Percentiles rank a stretch among this genome's conserved stretches.
Conservation (phyloP, 495 filamentous ascomycete genomes). For the Sordaria brevicollis region DNA sequence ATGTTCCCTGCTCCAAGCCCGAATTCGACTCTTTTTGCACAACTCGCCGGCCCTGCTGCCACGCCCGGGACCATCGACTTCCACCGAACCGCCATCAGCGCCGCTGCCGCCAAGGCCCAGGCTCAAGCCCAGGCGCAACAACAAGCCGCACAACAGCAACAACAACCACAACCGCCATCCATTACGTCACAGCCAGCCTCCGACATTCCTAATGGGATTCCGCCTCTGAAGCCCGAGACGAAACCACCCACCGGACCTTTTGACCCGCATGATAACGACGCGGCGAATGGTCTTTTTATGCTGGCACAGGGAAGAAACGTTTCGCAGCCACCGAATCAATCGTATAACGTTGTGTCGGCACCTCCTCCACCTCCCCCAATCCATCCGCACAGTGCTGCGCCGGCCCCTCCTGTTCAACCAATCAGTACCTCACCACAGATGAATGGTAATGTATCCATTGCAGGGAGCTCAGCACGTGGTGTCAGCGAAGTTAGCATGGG, state of each 20-base stretch:
- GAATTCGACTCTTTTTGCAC: constrained; percentile 68
- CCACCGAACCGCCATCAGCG: constrained; percentile 81
- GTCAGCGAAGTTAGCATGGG: constrained; percentile 59
- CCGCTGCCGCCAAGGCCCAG: constrained; percentile 50
- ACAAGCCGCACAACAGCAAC: constrained; percentile 35
- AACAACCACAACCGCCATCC: constrained; percentile 16
- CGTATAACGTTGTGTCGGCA: constrained; percentile 31
- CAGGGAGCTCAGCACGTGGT: constrained; percentile 37
- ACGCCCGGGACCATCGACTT: constrained; percentile 91
- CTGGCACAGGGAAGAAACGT: constrained; percentile 63
- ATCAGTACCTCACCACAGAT: constrained; percentile 42
- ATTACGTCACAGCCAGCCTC: constrained; percentile 38
- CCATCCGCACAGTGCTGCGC: constrained; percentile 23
- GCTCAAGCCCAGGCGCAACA: constrained; percentile 37
- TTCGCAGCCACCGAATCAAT: constrained; percentile 38
- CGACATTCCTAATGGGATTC: constrained; percentile 31
- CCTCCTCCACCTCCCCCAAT: constrained; percentile 32
- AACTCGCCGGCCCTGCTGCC: constrained; percentile 60
- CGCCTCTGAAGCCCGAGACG: constrained; percentile 29
- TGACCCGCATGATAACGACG: constrained; percentile 84
- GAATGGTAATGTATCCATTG: constrained; percentile 34
- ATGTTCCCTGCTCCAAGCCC: constrained; percentile 95
- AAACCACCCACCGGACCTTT: constrained; percentile 50
- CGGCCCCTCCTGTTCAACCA: constrained; percentile 22
- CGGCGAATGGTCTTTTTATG: constrained; percentile 89